Base-by-base conservation (phyloP, 169 alveolate genomes). In the Cryptosporidium felis region DNA sequence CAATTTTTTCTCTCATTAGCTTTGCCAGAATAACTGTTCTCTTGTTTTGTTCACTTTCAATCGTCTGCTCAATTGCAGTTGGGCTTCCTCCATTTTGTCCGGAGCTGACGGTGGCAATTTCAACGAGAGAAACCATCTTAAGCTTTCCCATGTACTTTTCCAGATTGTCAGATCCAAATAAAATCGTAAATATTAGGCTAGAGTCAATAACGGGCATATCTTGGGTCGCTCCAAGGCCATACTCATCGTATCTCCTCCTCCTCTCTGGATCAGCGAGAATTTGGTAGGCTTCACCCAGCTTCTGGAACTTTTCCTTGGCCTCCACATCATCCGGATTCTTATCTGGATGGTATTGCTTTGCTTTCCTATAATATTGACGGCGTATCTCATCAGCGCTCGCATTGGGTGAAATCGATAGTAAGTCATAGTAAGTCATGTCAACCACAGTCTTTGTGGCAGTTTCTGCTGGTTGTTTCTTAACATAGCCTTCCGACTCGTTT, bases 191-290 rank as follows among this genome's bases (percentile, higher is more conserved):
- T 80, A 94, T 93, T 40, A 95, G 89, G 34, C 92, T 74, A 38
- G 94, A 80, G 66, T 95, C 97, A 12, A 95, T 91, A 59, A 95
- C 90, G 51, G 96, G 96, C 97, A 94, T 94, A 66, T 94, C 94
- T 42, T 94, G 91, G 23, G 96, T 90, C 36, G 97, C 98, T 23
- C 92, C 93, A 65, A 94, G 93, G 5, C 99, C 99, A 80, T 93
- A 92, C 56, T 88, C 62, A 80, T 97, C 99, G 88, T 97, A 97
- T 81, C 94, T 91, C 49, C 90, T 89, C 62, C 98, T 89, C 56
- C 97, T 90, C 60, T 95, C 96, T 45, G 96, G 97, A 74, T 96
- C 99, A 14, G 97, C 96, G 44, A 97, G 92, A 18, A 95, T 97
- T 89, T 96, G 99, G 65, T 96, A 96, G 41, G 85, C 89, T 47